Evolutionary conservation across 352 stramenopile species (phyloP).

Genomic region (Phytophthora macrochlamydospora): DNA sequence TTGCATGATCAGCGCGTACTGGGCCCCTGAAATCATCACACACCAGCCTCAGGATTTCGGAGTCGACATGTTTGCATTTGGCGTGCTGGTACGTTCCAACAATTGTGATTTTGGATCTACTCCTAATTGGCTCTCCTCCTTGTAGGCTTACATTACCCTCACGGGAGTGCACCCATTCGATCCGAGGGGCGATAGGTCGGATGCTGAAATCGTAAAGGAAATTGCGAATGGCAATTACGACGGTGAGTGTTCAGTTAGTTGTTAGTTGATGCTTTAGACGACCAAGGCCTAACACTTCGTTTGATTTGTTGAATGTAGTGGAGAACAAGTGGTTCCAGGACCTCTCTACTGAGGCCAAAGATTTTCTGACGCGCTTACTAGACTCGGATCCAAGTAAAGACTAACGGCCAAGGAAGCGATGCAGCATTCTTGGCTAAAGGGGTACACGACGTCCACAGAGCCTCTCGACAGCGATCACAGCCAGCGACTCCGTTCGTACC

Average conservation of each 20-base stretch:
- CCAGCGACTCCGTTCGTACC: conserved; percentile 63
- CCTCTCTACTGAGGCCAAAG: conserved; percentile 63
- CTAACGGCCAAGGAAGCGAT: conserved; percentile 64
- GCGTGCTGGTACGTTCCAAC: conserved; percentile 51
- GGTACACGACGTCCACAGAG: conserved; percentile 43
- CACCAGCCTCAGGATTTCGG: conserved; percentile 67
- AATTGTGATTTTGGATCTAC: background rate
- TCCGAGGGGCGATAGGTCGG: conserved; percentile 66
- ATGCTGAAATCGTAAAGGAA: conserved; percentile 70
- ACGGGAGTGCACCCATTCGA: conserved; percentile 83
- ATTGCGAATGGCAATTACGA: conserved; percentile 69
- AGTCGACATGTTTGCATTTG: conserved; percentile 86
- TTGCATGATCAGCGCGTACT: conserved; percentile 57
- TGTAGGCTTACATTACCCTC: conserved; percentile 73
- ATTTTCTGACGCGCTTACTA: conserved; percentile 60
- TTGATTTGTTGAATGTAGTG: background rate
- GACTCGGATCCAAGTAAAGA: conserved; percentile 50
- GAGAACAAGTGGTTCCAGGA: conserved; percentile 69
- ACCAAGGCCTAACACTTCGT: background rate
- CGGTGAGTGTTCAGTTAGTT: conserved; percentile 28
- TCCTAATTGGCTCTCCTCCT: too few relatives aligned
- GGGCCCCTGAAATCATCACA: conserved; percentile 81
- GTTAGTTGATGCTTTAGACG: background rate
- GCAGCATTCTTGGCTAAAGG: conserved; percentile 64
- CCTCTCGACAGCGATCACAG: conserved; percentile 55